A percentile compares a stretch with the other conserved stretches of the same genome.
Conservation (phyloP, 805 yeast genomes). For the Teunomyces atbi region DNA sequence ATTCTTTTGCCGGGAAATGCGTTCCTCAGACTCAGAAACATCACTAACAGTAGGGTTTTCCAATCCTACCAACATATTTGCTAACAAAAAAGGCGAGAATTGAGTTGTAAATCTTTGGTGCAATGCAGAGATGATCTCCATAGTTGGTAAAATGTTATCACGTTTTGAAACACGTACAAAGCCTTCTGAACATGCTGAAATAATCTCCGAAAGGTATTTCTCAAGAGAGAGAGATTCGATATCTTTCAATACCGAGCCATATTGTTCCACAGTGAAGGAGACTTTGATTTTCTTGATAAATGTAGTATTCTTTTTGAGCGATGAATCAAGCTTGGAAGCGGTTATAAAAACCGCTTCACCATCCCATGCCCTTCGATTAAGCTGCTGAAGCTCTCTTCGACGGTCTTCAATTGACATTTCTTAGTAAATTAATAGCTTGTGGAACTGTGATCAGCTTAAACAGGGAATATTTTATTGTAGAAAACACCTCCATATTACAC, state of each 20-base stretch:
- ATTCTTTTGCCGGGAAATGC: conserved; percentile 40
- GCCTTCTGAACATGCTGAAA: conserved; percentile 62
- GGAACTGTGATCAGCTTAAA: not conserved
- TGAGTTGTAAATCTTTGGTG: conserved; percentile 67
- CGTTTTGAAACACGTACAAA: conserved; percentile 48
- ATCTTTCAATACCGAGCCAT: conserved; percentile 53
- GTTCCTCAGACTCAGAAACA: conserved; percentile 32
- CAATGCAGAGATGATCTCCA: conserved; percentile 65
- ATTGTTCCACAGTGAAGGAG: conserved; percentile 53
- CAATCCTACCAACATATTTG: conserved; percentile 40
- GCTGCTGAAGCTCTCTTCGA: conserved; percentile 30
- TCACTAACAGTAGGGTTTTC: conserved; percentile 19
- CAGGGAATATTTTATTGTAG: not conserved
- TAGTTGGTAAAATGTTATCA: conserved; percentile 61
- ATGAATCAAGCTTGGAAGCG: conserved; percentile 56
- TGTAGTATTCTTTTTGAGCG: conserved; percentile 78
- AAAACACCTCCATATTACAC: conserved; percentile 3
- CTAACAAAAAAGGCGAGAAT: conserved; percentile 46
- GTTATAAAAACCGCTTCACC: conserved; percentile 32
- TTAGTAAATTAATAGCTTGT: not conserved
- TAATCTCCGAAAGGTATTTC: conserved; percentile 72
- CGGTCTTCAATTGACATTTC: conserved; percentile 4
- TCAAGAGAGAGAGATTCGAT: conserved; percentile 61
- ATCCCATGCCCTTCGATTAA: conserved; percentile 53
- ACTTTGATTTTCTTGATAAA: conserved; percentile 69